Conservation (phyloP, 2,329 filamentous ascomycete species). For the Corinectria fuckeliana region DNA sequence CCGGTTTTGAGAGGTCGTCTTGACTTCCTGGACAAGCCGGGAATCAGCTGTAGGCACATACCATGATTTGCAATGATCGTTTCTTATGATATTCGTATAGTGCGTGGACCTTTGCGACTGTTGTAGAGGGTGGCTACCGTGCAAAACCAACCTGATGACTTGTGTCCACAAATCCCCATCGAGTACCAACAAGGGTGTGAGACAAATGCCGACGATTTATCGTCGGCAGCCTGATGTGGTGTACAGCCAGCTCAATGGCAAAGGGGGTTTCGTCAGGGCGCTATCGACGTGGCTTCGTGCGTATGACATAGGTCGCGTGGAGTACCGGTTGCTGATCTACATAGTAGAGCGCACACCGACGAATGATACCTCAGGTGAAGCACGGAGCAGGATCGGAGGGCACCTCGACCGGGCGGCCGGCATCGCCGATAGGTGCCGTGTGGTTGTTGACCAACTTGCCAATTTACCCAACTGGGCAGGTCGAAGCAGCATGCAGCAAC, state of each 20-base stretch:
- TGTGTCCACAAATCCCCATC: neutral
- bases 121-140: neutral
- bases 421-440: slow-evolving; percentile 28
- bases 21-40: slow-evolving; percentile 60
- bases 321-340: slow-evolving; percentile 8
- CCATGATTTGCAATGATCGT: neutral
- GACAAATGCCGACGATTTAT: neutral
- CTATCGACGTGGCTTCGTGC: slow-evolving; percentile 8
- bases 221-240: neutral
- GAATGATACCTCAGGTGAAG: slow-evolving; percentile 6
- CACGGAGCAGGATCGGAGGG: neutral
- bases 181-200: no score
- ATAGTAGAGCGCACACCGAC: slow-evolving; percentile 10
- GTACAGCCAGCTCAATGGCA: neutral
- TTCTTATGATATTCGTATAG: neutral
- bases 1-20: slow-evolving; percentile 62
- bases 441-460: slow-evolving; percentile 1
- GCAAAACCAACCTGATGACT: neutral
- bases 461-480: slow-evolving; percentile 5
- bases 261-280: slow-evolving; percentile 2
- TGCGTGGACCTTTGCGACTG: neutral
- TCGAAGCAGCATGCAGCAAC: neutral
- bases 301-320: slow-evolving; percentile 6
- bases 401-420: slow-evolving; percentile 23
- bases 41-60: slow-evolving; percentile 67